Base-by-base conservation (phyloP, 208 protist species). In the Wallacemonas collosoma region DNA sequence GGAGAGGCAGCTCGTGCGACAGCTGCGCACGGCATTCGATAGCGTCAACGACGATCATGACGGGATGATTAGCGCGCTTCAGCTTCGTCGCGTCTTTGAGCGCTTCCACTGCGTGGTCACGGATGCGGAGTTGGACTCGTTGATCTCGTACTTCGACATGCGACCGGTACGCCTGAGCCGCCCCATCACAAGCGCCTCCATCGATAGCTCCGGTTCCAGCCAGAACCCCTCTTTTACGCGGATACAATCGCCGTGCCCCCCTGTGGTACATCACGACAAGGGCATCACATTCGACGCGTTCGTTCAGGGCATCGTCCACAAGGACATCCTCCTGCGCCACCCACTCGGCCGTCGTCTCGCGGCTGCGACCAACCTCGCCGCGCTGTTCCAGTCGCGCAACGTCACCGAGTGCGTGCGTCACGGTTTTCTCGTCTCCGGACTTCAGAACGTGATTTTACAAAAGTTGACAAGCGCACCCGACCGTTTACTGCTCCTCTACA, bases 231-330 rank as follows among this genome's bases (percentile, higher is more conserved):
- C 60, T 0, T 60, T 66, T 4, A 65, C 73, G 12, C 73, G 50
- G 9, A 44, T 35, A 4, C 69, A 26, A 4, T 56, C 73, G 53
- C 51, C 71, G 12, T 17, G 12, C 39, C 41, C 41, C 45, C 8
- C 47, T 11, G 35, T 17, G 64, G 43, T 44, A 4, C 39, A n/a
- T 36, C 54, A 71, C 54, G 62, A 39, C 17, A 68, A 85, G 41
- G 79, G 77, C 44, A 82, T 97, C 54, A 91, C 92, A 3, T 97
- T 97, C 72, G 86, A 94, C 69, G 86, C 82, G 48, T 97, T 97
- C 68, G 86, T 95, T 12, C 72, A 81, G 39, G 93, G 89, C 12
- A 87, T 94, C 17, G 80, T 91, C 15, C 83, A 90, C 51, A 82
- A 83, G 8, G 89, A 97, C 47, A 91, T 94, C 71, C 75, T 96